Percentiles rank a stretch among this genome's conserved stretches.
Evolutionary conservation across 2,329 filamentous ascomycete species (phyloP).

Genomic region (Epichloe bromicola): DNA sequence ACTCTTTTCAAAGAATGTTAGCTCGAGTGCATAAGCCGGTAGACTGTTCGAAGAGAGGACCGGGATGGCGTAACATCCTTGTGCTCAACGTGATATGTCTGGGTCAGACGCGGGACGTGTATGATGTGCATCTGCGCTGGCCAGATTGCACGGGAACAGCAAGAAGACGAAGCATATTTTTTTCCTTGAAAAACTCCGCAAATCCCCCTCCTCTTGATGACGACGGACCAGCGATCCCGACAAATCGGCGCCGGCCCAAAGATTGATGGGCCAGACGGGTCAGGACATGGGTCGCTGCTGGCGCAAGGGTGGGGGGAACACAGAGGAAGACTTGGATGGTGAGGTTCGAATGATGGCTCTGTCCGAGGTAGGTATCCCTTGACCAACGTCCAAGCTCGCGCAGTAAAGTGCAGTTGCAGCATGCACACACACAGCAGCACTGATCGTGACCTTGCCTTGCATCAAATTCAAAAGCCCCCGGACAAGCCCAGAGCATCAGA

Average conservation of each 20-base stretch:
- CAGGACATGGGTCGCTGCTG: not conserved
- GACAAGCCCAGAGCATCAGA: not conserved
- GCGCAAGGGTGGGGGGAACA: conserved; percentile 1
- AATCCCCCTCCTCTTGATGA: too few relatives aligned
- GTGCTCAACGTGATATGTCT: not conserved
- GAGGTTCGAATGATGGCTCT: not conserved
- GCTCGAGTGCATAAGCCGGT: not conserved
- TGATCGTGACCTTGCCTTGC: not conserved
- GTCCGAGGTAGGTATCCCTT: not conserved
- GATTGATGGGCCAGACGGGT: not conserved
- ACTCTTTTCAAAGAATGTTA: conserved; percentile 1
- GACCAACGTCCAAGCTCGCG: conserved; percentile 1
- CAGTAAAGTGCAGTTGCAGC: not conserved
- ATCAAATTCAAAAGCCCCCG: not conserved
- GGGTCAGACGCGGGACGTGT: not conserved
- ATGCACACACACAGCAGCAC: conserved; percentile 1
- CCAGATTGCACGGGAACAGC: not conserved
- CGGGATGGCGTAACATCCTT: conserved; percentile 2
- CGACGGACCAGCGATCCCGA: not conserved
- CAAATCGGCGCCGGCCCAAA: conserved; percentile 5
- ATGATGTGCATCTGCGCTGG: not conserved
- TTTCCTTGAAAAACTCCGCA: too few relatives aligned
- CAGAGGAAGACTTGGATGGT: not conserved
- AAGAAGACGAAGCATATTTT: not conserved
- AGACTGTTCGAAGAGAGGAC: not conserved